Percentiles rank a stretch among this genome's conserved stretches.
These are phyloP conservation scores for Xylariaceae sp. DNA, from an alignment of 2,329 filamentous ascomycete genomes.

Conservation along the genomic window DNA sequence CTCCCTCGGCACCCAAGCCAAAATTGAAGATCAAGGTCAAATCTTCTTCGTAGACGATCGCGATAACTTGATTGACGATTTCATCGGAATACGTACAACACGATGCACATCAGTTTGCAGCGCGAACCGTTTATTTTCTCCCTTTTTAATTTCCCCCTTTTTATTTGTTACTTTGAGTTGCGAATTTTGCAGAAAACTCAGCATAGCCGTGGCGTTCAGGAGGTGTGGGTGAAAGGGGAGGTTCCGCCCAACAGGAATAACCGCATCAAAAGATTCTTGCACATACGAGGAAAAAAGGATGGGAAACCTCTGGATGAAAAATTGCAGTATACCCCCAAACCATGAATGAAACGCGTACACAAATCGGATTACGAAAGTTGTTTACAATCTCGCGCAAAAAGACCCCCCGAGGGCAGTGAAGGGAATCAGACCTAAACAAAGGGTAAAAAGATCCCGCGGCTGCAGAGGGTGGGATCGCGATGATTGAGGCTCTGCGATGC, in stretches of 20 bases:
- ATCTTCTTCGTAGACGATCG: conserved; percentile 12
- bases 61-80: background rate
- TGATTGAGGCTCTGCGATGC: too few relatives aligned
- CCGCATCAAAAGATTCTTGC: background rate
- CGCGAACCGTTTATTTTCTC: too few relatives aligned
- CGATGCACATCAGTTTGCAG: background rate
- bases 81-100: background rate
- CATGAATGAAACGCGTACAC: background rate
- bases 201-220: conserved; percentile 23
- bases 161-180: background rate
- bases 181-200: conserved; percentile 2
- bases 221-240: background rate
- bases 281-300: background rate
- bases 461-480: too few relatives aligned
- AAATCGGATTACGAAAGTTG: background rate
- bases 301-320: background rate
- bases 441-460: too few relatives aligned
- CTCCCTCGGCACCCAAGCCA: conserved; percentile 15
- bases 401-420: too few relatives aligned
- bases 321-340: background rate
- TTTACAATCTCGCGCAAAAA: background rate
- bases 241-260: too few relatives aligned
- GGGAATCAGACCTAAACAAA: too few relatives aligned
- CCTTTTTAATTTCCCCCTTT: background rate
- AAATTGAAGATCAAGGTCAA: conserved; percentile 32